Percentiles rank a stretch among this genome's conserved stretches.
Evolutionary conservation across 2,329 filamentous ascomycete genomes (phyloP).

Genomic region (Penicillium fuscoglaucum): DNA sequence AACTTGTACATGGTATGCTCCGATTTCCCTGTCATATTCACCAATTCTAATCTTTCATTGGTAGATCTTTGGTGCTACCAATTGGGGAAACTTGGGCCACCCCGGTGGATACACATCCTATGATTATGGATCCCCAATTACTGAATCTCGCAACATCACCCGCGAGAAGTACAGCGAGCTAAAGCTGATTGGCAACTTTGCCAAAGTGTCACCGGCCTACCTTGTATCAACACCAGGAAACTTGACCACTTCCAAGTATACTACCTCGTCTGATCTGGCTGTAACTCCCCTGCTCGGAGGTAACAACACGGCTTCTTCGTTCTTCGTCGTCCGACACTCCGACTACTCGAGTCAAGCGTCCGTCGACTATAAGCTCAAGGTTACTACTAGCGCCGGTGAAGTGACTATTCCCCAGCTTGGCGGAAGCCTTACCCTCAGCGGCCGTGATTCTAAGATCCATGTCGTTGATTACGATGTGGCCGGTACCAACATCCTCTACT

Average conservation of each 20-base stretch:
- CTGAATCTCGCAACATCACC: slow-evolving; percentile 66
- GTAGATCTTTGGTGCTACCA: slow-evolving; percentile 72
- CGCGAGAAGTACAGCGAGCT: slow-evolving; percentile 78
- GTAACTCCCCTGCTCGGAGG: slow-evolving; percentile 61
- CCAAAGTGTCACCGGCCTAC: slow-evolving; percentile 70
- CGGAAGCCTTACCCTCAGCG: slow-evolving; percentile 40
- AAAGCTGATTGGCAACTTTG: slow-evolving; percentile 73
- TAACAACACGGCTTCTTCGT: slow-evolving; percentile 51
- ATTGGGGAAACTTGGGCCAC: slow-evolving; percentile 78
- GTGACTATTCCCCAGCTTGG: slow-evolving; percentile 45
- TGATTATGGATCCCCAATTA: slow-evolving; percentile 64
- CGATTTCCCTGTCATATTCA: accelerated
- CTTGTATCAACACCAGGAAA: slow-evolving; percentile 59
- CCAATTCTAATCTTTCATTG: background rate
- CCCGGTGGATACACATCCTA: slow-evolving; percentile 64
- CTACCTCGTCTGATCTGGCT: slow-evolving; percentile 57
- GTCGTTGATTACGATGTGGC: slow-evolving; percentile 45
- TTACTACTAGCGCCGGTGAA: slow-evolving; percentile 48
- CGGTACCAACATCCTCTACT: slow-evolving; percentile 45
- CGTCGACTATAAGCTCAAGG: slow-evolving; percentile 62
- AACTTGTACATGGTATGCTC: slow-evolving; percentile 70
- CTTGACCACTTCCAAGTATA: slow-evolving; percentile 42
- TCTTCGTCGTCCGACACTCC: slow-evolving; percentile 66
- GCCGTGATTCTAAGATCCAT: slow-evolving; percentile 48
- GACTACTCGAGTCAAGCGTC: slow-evolving; percentile 61